Conservation (phyloP, 805 yeast genomes). For the Isabelozyma rhagii region DNA sequence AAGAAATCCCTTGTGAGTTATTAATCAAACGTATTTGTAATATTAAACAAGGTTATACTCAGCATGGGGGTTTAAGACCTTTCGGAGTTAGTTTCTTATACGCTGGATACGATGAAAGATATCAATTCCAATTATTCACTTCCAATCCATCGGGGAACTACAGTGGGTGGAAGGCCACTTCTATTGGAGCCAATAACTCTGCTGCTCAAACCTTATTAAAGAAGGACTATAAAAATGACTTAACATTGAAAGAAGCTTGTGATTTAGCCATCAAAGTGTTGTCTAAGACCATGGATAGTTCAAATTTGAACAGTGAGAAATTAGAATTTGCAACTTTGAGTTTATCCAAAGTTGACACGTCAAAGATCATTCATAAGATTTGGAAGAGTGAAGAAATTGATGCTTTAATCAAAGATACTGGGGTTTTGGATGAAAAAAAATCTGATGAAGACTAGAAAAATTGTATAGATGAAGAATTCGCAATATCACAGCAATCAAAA, state of each 20-base stretch:
- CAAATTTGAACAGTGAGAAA: constrained; percentile 82
- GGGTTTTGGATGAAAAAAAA: constrained; percentile 48
- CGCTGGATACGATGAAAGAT: constrained; percentile 91
- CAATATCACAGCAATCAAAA: background rate
- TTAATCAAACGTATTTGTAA: constrained; percentile 88
- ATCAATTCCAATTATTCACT: constrained; percentile 88
- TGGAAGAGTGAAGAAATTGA: constrained; percentile 83
- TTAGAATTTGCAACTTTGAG: constrained; percentile 84
- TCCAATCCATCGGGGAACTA: constrained; percentile 97
- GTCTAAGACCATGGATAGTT: constrained; percentile 89
- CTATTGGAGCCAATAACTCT: constrained; percentile 93
- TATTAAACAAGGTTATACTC: constrained; percentile 96
- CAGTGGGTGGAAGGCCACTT: constrained; percentile 97
- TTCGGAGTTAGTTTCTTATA: constrained; percentile 95
- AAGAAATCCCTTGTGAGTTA: constrained; percentile 89
- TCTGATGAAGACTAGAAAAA: background rate
- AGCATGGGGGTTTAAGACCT: constrained; percentile 97
- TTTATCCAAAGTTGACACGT: constrained; percentile 45
- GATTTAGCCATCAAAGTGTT: constrained; percentile 87
- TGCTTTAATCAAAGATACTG: constrained; percentile 64
- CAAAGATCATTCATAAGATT: constrained; percentile 61
- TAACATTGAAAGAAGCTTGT: constrained; percentile 70
- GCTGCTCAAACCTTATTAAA: constrained; percentile 95
- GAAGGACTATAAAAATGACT: constrained; percentile 88
- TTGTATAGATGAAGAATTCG: background rate